A percentile compares a stretch with the other conserved stretches of the same genome.
These are phyloP conservation scores for Shiraia sp. DNA, from an alignment of 2,329 filamentous ascomycete species.

Conservation along the genomic window DNA sequence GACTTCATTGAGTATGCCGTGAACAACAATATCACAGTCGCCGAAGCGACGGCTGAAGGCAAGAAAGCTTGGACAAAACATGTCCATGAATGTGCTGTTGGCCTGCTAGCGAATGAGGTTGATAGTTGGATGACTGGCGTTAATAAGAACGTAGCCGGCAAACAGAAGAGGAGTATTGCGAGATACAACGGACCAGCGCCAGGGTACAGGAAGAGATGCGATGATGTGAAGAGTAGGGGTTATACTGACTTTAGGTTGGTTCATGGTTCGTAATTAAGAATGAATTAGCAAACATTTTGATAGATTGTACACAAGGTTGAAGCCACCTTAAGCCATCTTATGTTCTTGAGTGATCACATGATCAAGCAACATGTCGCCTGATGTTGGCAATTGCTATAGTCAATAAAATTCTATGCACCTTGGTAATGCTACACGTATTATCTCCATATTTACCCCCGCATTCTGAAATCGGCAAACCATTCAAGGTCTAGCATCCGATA, in stretches of 20 bases:
- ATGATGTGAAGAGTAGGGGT: constrained; percentile 24
- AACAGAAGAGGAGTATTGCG: constrained; percentile 50
- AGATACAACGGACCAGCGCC: constrained; percentile 53
- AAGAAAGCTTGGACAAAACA: constrained; percentile 54
- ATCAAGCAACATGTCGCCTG: no score
- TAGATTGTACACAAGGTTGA: neutral
- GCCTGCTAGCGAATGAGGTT: constrained; percentile 52
- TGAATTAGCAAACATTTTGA: neutral
- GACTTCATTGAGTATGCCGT: constrained; percentile 42
- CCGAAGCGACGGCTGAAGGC: constrained; percentile 48
- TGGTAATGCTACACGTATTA: neutral
- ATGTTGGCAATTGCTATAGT: no score
- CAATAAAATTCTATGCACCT: no score
- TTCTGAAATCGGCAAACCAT: constrained; percentile 4
- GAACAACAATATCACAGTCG: constrained; percentile 39
- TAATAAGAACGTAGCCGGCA: constrained; percentile 53
- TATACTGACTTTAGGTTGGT: constrained; percentile 27
- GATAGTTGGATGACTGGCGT: constrained; percentile 62
- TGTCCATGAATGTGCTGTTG: constrained; percentile 52
- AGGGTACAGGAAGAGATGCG: constrained; percentile 46
- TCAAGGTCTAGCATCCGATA: neutral
- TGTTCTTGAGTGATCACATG: no score
- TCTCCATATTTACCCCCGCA: constrained; percentile 2
- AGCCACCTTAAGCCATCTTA: no score
- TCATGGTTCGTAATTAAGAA: constrained; percentile 5